These are phyloP conservation scores for Colletotrichum filicis DNA, from an alignment of 2,329 filamentous ascomycete species.

Conservation along the genomic window DNA sequence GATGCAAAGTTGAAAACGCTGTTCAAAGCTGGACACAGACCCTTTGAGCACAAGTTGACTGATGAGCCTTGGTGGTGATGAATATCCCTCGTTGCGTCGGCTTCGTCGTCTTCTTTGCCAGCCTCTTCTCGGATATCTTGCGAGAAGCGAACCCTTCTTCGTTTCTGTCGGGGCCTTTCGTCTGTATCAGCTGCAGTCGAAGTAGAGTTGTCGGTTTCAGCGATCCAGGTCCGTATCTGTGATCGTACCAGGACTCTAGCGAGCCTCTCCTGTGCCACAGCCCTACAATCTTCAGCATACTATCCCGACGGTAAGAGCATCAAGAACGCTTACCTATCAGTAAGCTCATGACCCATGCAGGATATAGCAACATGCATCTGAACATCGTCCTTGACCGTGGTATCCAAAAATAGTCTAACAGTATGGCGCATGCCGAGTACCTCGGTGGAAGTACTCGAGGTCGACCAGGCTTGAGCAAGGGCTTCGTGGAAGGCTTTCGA, in stretches of 20 bases:
- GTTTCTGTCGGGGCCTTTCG: background rate
- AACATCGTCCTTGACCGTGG: background rate
- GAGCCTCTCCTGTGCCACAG: background rate
- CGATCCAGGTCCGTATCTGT: background rate
- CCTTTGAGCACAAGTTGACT: background rate
- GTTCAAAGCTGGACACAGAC: background rate
- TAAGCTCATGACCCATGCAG: background rate
- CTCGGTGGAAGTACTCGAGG: background rate
- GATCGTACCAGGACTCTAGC: slow-evolving; percentile 7
- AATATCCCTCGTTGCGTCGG: background rate
- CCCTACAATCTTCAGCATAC: background rate
- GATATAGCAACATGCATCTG: slow-evolving; percentile 23
- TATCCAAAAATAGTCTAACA: slow-evolving; percentile 15
- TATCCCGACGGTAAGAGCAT: accelerated
- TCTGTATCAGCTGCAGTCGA: background rate
- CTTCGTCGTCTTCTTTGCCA: accelerated
- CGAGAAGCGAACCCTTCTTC: background rate
- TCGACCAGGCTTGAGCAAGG: slow-evolving; percentile 4
- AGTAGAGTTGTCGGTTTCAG: background rate
- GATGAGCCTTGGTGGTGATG: too few species aligned
- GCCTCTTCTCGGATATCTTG: background rate
- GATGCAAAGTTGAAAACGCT: background rate
- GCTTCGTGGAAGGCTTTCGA: slow-evolving; percentile 17
- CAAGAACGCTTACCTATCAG: background rate
- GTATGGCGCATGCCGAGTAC: background rate